Base-by-base conservation (phyloP, 2,329 filamentous ascomycete genomes). In the Epichloe elymi region DNA sequence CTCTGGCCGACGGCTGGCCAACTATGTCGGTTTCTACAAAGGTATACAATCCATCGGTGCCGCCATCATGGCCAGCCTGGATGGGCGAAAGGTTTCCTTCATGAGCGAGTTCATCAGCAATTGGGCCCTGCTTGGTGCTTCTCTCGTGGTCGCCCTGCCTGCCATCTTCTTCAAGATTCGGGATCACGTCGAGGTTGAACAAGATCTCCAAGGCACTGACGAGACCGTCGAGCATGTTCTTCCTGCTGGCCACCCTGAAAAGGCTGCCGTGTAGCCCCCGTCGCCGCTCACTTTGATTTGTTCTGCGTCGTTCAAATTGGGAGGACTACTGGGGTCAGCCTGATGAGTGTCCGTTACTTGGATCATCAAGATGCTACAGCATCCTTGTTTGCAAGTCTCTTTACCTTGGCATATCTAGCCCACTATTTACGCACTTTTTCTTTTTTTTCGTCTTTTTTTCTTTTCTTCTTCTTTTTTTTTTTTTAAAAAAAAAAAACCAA, bases 1-100 rank as follows among this genome's bases (percentile, higher is more conserved):
- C 78, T 95, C 91, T 56, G 82, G 86, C 54, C 88, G 90, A 66
- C 91, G 89, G 67, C 79, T 91, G 30, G 90, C 91, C 70, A 95
- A 96, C 73, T 85, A 91, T 62, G 55, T 78, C 80, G 58, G 73
- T 86, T 87, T 73, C 80, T 91, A 91, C 77, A 93, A 93, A 58
- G 61, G 84, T 15, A 85, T 89, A 47, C 86, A 90, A 64, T 87
- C 83, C 15, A 83, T 82, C 5, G 86, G 86, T 59, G 77, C 80
- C 1, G 85, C 83, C 23, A 78, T 69, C 4, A 61, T 62, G 46
- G 67, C 62, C 47, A 60, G 62, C 5, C 59, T 70, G 19, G 67
- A 70, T 49, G 60, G 59, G 17, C 61, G 61, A 19, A 63, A 65
- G 52, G 58, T 62, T 35, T 70, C 82, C 0, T 94, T 79, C 69